These are phyloP conservation scores for Colletotrichum scovillei DNA, from an alignment of 2,329 filamentous ascomycete genomes.

Conservation along the genomic window DNA sequence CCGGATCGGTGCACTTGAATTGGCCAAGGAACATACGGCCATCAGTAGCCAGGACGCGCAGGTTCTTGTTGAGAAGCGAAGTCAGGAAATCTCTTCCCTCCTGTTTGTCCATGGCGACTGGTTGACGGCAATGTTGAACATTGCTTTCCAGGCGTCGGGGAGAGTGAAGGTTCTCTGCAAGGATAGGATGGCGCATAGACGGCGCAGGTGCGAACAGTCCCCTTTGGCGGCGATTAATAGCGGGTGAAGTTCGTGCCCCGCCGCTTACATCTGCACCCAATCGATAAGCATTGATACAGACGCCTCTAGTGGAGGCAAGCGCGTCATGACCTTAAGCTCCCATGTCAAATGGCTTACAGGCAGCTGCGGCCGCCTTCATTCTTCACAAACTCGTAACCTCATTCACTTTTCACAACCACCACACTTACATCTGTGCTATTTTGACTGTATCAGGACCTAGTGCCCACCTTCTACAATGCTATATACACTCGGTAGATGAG, in stretches of 20 bases:
- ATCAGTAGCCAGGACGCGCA: conserved; percentile 85
- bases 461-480: conserved; percentile 17
- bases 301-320: conserved; percentile 19
- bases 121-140: conserved; percentile 5
- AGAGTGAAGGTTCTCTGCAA: not conserved
- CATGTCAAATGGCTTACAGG: conserved; percentile 16
- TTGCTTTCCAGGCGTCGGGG: not conserved
- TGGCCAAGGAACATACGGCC: conserved; percentile 88
- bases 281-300: conserved; percentile 30
- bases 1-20: conserved; percentile 94
- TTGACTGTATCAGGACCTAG: not conserved
- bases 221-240: not conserved
- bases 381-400: conserved; percentile 21
- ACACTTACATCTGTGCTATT: not conserved
- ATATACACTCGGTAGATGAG: conserved; percentile 25
- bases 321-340: conserved; percentile 31
- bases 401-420: not conserved
- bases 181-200: not conserved
- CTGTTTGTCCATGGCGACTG: conserved; percentile 57
- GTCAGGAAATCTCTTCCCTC: conserved; percentile 67
- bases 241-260: not conserved
- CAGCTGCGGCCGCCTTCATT: conserved; percentile 2
- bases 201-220: not conserved
- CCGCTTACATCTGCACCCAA: conserved; percentile 5
- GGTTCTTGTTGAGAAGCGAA: conserved; percentile 79